Base-by-base conservation (phyloP, 257 asterid genomes). In the Salvia miltiorrhiza region DNA sequence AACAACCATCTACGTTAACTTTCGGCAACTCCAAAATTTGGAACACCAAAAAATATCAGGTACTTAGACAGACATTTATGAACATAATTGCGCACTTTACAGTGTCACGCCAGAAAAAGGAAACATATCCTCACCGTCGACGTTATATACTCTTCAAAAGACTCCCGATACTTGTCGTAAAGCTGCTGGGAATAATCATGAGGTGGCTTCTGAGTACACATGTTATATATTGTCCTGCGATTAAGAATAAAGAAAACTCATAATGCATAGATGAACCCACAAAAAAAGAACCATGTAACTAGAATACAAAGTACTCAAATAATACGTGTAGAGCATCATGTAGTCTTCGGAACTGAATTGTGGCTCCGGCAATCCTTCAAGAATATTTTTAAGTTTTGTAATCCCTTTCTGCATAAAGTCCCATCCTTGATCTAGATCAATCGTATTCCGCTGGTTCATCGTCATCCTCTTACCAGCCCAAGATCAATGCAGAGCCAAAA, bases 171-270 rank as follows among this genome's bases (percentile, higher is more conserved):
- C 68, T 91, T 94, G 78, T 94, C 97, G 77, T 94, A 94, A 63
- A 94, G 76, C 70, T 92, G 98, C 80, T 91, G 98, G 35, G 98
- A 94, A 77, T 91, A 94, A 81, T 94, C 99, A 72, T 91, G 96
- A 0, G 99, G 98, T 20, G 97, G 97, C 80, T 87, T 94, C 62
- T 94, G 99, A 21, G 98, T 94, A 71, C 99, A 94, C 99, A 94
- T 94, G 85, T 91, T 91, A 65, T 94, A 91, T 76, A 94, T 89
- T 41, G 96, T 94, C 80, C 99, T 94, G 85, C 21, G 37, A 66
- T 63, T 19, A 60, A 70, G 37, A 78, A 54, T 53, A 23, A 73
- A 73, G 72, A 58, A 71, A 73, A 33, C 37, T 65, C 73, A 54
- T 57, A 55, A 40, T 23, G 63, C 69, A 69, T 32, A 24, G 19